These are phyloP conservation scores for Colletotrichum tofieldiae DNA, from an alignment of 2,329 filamentous ascomycete species.

Conservation along the genomic window DNA sequence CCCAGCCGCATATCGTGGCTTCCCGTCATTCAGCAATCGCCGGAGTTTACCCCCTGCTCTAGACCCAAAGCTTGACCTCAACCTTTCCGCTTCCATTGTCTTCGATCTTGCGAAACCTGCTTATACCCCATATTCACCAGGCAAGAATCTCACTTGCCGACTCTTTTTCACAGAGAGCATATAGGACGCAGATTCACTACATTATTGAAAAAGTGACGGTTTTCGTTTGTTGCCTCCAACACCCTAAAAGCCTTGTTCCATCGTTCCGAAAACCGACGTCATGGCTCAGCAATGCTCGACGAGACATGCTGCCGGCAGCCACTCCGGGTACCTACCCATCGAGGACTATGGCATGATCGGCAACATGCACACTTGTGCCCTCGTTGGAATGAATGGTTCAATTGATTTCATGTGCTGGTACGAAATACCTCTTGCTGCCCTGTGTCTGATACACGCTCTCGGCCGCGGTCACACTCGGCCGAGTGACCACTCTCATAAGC, in stretches of 20 bases:
- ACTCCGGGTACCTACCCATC: slow-evolving; percentile 72
- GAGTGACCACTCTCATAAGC: not conserved
- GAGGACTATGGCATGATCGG: slow-evolving; percentile 87
- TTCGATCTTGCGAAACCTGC: slow-evolving; percentile 20
- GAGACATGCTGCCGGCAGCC: slow-evolving; percentile 49
- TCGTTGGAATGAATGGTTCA: slow-evolving; percentile 82
- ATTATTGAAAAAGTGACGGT: not conserved
- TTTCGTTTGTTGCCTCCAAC: not conserved
- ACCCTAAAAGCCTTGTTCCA: not conserved
- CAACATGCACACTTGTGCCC: slow-evolving; percentile 84
- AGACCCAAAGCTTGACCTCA: slow-evolving; percentile 27
- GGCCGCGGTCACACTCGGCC: not conserved
- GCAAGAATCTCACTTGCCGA: not conserved
- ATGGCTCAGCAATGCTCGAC: slow-evolving; percentile 55
- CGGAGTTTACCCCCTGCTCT: slow-evolving; percentile 23
- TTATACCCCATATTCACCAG: not conserved
- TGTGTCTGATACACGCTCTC: not conserved
- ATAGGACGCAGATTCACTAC: not conserved
- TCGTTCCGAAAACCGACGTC: slow-evolving; percentile 16
- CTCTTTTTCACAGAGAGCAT: not conserved
- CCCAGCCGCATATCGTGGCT: slow-evolving; percentile 29
- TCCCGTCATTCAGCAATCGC: slow-evolving; percentile 10
- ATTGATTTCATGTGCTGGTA: slow-evolving; percentile 86
- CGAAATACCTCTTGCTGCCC: slow-evolving; percentile 44
- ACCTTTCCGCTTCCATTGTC: slow-evolving; percentile 36